Base-by-base conservation (phyloP, 1,139 yeast genomes). In the Debaryomycetaceae sp. region DNA sequence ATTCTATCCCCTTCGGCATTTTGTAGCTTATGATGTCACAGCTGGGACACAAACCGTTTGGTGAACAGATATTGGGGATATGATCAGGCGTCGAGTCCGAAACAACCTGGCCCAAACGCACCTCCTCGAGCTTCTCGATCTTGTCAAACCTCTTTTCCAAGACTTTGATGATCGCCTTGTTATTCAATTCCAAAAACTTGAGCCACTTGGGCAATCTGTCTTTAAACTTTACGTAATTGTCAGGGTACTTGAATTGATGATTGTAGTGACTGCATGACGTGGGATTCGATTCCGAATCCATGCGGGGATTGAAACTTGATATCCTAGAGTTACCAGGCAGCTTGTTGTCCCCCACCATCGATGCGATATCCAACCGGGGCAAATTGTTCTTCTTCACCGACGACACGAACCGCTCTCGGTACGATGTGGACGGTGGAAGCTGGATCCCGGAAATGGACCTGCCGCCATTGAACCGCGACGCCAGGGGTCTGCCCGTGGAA, bases 1-100 rank as follows among this genome's bases (percentile, higher is more conserved):
- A 69, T 46, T 73, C 78, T 37, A 73, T 65, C 1, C 78, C 78
- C 44, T 81, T 79, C 1, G 87, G 83, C 27, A 83, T 69, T 34
- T 73, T 63, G 51, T 78, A 80, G 43, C 63, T 52, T 40, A 68
- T 72, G 3, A 58, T 57, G 48, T 73, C 76, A 57, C 80, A 75
- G 27, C 63, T 62, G 1, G 75, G 74, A 51, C 80, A 75, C 40
- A 72, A 65, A 1, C 72, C 65, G 44, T 62, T 61, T 2, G 79
- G 79, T 1, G 79, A 63, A 46, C 76, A 76, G 45, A 69, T 67
- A 40, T 63, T 59, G 49, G 72, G 48, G 53, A 61, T 45, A 36
- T 51, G 57, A 40, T 48, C 39, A 39, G 49, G 38, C 45, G 51
- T 41, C 22, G 47, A 42, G 23, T 46, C 47, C 5, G 48, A 41